These are phyloP conservation scores for Solanum hybrid DNA, from an alignment of 305 asterid species.

Conservation along the genomic window DNA sequence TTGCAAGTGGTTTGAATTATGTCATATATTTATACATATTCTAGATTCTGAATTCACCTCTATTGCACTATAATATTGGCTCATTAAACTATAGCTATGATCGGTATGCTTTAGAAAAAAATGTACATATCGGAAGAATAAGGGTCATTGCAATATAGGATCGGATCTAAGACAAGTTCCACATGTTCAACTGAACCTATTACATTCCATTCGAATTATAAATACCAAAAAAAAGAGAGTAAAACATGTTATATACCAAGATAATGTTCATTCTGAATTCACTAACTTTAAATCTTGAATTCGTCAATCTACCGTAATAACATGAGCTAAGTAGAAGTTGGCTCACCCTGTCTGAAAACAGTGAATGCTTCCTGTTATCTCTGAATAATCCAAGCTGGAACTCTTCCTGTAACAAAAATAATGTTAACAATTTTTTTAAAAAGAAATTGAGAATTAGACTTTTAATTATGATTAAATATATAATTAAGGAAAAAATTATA, in stretches of 20 bases:
- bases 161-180: neutral
- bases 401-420: conserved; percentile 12
- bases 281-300: neutral
- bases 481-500: neutral
- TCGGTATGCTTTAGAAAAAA: neutral
- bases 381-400: conserved; percentile 25
- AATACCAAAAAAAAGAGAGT: neutral
- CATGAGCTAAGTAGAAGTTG: neutral
- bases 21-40: neutral
- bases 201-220: neutral
- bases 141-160: neutral
- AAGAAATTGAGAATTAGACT: neutral
- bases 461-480: neutral
- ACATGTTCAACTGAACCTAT: neutral
- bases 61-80: too few species aligned
- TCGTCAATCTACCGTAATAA: neutral
- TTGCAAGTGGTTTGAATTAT: too few species aligned
- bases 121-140: neutral
- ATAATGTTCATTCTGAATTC: neutral
- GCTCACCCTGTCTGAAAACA: conserved; percentile 23
- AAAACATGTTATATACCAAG: neutral
- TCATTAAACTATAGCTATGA: neutral
- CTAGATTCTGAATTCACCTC: neutral
- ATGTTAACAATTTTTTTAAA: neutral
- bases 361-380: conserved; percentile 12